Percentiles rank a stretch among this genome's conserved stretches.
These are phyloP conservation scores for Xylaria palmicola DNA, from an alignment of 495 filamentous ascomycete species.

Conservation along the genomic window DNA sequence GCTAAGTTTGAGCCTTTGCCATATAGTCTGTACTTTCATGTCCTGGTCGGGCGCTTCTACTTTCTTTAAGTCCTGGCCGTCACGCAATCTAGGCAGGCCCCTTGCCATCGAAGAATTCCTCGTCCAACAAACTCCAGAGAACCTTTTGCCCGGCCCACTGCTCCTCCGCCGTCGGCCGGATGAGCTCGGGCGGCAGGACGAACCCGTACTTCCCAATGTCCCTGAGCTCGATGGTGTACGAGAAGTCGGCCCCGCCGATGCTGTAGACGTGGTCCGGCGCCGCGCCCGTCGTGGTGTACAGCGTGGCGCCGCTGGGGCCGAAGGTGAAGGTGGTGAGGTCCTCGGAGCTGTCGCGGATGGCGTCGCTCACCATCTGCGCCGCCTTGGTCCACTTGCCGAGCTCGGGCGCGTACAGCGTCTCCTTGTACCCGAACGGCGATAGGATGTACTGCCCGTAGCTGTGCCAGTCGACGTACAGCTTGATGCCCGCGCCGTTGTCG, in stretches of 20 bases:
- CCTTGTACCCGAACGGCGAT: constrained; percentile 20
- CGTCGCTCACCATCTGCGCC: constrained; percentile 32
- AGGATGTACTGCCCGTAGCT: constrained; percentile 44
- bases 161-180: constrained; percentile 42
- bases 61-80: too few relatives aligned
- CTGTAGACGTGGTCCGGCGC: constrained; percentile 48
- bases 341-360: constrained; percentile 41
- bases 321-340: constrained; percentile 34
- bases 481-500: constrained; percentile 35
- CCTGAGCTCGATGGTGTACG: constrained; percentile 49
- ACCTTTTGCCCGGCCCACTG: constrained; percentile 47
- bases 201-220: constrained; percentile 49
- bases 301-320: constrained; percentile 49
- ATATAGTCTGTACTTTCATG: too few relatives aligned
- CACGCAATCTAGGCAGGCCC: constrained; percentile 13
- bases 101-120: constrained; percentile 25
- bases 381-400: constrained; percentile 44
- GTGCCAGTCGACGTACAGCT: constrained; percentile 53
- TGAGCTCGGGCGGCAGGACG: constrained; percentile 47
- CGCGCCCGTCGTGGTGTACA: constrained; percentile 48
- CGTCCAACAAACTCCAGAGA: constrained; percentile 29
- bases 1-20: too few relatives aligned
- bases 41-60: too few relatives aligned
- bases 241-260: constrained; percentile 43
- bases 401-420: constrained; percentile 32